Base-by-base conservation (phyloP, 768 basidiomycete genomes). In the Lactarius quietus region DNA sequence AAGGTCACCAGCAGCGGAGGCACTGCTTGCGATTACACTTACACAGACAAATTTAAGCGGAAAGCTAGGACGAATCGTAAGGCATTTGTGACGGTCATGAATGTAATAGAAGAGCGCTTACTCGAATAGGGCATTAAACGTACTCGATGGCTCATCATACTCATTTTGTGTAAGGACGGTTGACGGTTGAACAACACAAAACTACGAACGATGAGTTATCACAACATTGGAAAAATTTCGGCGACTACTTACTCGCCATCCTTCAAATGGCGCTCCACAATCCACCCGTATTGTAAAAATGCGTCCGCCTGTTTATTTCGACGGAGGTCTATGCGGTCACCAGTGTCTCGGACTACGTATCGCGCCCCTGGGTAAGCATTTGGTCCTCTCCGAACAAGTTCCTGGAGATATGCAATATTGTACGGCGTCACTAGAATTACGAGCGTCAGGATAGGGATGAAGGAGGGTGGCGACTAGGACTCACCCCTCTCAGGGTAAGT, bases 61-160 rank as follows among this genome's bases (percentile, higher is more conserved):
- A 98, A 99, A 62, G 96, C 94, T 95, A 63, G 10, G 28, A 36
- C 4, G 35, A 78, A 53, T 58, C n/a, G 68, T 59, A 31, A 23
- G 71, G 65, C 23, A 71, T 61, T 26, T 29, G n/a, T 15, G 8
- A 5, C 3, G 26, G 9, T 59, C 2, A 23, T 7, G 29, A 39
- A 9, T 63, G 28, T 33, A 33, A 35, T 54, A 29, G 33, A 43
- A 35, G 12, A 5, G 15, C 9, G 83, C 93, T 75, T 72, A 95
- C 93, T 98, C 26, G 95, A 98, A 77, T 98, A 98, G 15, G 93
- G 92, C 95, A 98, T 97, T 66, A 98, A 79, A 72, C 91, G 93
- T 35, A 98, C 92, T 39, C 95, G 87, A 79, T 98, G 97, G 76
- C 92, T 92, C 97, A 98, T 98, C 97, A 98, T 98, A 82, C 94